phyloP scores from a whole-genome alignment of 768 basidiomycete species.

The Boletus rubropictus region DNA sequence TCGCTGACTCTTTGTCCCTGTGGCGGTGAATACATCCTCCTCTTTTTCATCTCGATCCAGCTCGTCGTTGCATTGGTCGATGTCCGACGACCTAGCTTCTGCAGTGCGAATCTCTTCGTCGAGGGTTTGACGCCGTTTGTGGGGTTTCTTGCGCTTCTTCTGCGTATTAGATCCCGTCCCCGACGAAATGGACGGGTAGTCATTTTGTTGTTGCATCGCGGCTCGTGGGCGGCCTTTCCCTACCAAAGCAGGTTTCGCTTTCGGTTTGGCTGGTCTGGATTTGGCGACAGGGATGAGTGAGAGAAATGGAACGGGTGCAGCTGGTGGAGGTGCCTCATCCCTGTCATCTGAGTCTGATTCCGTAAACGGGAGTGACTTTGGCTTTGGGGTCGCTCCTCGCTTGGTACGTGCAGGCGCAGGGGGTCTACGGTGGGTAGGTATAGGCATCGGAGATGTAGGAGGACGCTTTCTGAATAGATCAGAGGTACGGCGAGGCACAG shows the following conservation, averaged over 20 bases:
- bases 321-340: constrained; percentile 9
- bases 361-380: constrained; percentile 10
- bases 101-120: constrained; percentile 62
- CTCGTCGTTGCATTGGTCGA: constrained; percentile 35
- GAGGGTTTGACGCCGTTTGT: constrained; percentile 47
- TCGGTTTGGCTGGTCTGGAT: constrained; percentile 10
- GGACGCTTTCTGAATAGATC: constrained; percentile 54
- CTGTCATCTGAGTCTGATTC: constrained; percentile 27
- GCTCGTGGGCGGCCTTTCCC: constrained; percentile 19
- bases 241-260: constrained; percentile 10
- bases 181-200: not conserved
- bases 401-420: constrained; percentile 52
- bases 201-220: not conserved
- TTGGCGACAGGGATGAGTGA: constrained; percentile 23
- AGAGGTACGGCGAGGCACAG: constrained; percentile 16
- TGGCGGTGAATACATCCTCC: constrained; percentile 45
- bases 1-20: constrained; percentile 49
- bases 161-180: constrained; percentile 13
- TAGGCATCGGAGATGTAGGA: constrained; percentile 61
- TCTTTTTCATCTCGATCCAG: constrained; percentile 32
- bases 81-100: constrained; percentile 29
- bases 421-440: constrained; percentile 46
- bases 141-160: constrained; percentile 16
- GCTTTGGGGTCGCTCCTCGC: constrained; percentile 29
- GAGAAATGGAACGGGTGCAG: constrained; percentile 14